These are phyloP conservation scores for Chlorella variabilis DNA, from an alignment of 163 green algal genomes.

Conservation along the genomic window DNA sequence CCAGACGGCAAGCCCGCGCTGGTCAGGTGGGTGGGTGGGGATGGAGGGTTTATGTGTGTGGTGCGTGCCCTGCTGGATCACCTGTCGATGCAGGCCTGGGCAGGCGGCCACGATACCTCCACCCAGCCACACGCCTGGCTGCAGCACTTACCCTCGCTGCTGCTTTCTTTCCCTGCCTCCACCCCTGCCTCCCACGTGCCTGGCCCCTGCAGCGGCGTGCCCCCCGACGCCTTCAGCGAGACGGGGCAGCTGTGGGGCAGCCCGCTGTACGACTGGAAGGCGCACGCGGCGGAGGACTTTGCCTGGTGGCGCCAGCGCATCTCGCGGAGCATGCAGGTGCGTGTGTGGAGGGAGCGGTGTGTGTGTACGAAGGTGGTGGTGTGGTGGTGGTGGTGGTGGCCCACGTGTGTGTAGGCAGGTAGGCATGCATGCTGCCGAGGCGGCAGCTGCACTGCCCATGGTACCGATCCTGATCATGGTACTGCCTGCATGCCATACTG, in stretches of 20 bases:
- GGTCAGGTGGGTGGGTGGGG: conserved; percentile 50
- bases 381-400: too few species aligned
- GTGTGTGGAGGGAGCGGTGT: not conserved
- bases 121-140: too few species aligned
- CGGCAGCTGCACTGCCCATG: too few species aligned
- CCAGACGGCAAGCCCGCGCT: conserved; percentile 57
- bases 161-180: not conserved
- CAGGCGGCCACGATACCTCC: too few species aligned
- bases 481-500: too few species aligned
- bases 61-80: too few species aligned
- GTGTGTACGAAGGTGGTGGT: not conserved
- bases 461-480: too few species aligned
- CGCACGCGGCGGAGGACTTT: conserved; percentile 25
- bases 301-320: conserved; percentile 38
- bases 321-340: conserved; percentile 28
- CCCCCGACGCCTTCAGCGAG: conserved; percentile 94
- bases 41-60: not conserved
- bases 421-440: too few species aligned
- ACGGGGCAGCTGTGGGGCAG: conserved; percentile 97
- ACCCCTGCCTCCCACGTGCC: not conserved
- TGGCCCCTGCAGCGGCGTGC: conserved; percentile 75
- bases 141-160: too few species aligned
- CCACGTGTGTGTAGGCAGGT: too few species aligned
- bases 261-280: conserved; percentile 92
- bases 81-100: too few species aligned